Percentiles rank a stretch among this genome's conserved stretches.
Conservation (phyloP, 108 stramenopile genomes). For the Cafeteria roenbergensis region DNA sequence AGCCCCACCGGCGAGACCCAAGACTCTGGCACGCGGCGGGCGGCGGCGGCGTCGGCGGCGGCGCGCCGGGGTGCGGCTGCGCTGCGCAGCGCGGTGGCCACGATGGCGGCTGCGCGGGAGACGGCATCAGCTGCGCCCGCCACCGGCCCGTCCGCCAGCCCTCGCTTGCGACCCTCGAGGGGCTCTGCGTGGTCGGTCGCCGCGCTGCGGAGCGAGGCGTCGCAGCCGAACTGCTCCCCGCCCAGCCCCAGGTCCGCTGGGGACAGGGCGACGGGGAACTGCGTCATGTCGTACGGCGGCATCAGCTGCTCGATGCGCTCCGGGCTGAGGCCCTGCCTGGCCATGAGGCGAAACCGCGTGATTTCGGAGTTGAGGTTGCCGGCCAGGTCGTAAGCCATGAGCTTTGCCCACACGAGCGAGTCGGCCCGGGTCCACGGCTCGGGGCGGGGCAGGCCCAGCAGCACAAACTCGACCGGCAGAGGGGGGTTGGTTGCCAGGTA, state of each 20-base stretch:
- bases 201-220: no score
- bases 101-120: no score
- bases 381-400: constrained; percentile 18
- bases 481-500: not conserved
- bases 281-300: constrained; percentile 7
- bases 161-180: not conserved
- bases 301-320: constrained; percentile 7
- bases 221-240: not conserved
- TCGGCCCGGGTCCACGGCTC: constrained; percentile 12
- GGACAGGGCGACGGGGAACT: constrained; percentile 7
- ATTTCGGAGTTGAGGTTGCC: constrained; percentile 6
- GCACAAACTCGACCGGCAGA: constrained; percentile 8
- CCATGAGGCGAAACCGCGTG: constrained; percentile 2
- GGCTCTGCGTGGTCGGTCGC: not conserved
- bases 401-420: constrained; percentile 12
- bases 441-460: constrained; percentile 2
- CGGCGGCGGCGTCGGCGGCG: no score
- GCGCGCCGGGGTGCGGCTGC: no score
- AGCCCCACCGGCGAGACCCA: no score
- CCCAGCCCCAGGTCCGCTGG: constrained; percentile 5
- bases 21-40: no score
- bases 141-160: not conserved
- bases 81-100: no score
- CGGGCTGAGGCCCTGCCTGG: not conserved
- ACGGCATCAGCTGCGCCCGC: not conserved